A percentile compares a stretch with the other conserved stretches of the same genome.
These are phyloP conservation scores for Colletotrichum trifolii DNA, from an alignment of 2,329 filamentous ascomycete species.

Conservation along the genomic window DNA sequence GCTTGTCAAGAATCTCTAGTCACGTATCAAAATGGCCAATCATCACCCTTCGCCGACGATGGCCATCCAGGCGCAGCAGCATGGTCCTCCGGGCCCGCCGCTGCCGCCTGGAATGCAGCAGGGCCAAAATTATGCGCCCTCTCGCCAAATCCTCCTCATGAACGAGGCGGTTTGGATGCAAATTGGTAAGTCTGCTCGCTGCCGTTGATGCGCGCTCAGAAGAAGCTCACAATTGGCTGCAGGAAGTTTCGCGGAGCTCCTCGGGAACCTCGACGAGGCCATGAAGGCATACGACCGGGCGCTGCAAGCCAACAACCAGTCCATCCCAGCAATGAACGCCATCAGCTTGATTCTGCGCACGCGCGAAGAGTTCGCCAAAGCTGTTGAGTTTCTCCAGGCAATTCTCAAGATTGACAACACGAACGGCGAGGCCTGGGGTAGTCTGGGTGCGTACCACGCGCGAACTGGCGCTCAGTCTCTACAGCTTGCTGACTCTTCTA, in stretches of 20 bases:
- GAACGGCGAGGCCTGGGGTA: constrained; percentile 97
- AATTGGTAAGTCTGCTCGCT: constrained; percentile 74
- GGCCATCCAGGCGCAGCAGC: constrained; percentile 75
- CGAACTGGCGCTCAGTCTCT: not conserved
- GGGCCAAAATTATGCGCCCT: constrained; percentile 68
- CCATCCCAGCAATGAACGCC: constrained; percentile 90
- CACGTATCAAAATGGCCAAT: constrained; percentile 70
- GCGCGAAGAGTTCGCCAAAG: constrained; percentile 92
- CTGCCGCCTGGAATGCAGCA: constrained; percentile 65
- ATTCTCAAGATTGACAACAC: constrained; percentile 89
- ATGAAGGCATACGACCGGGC: constrained; percentile 92
- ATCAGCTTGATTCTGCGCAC: constrained; percentile 92
- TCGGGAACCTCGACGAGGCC: constrained; percentile 89
- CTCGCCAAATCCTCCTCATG: constrained; percentile 79
- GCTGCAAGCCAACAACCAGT: constrained; percentile 87
- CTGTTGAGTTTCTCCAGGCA: constrained; percentile 90
- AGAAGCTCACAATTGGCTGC: constrained; percentile 43
- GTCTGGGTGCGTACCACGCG: constrained; percentile 74
- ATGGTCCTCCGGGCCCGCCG: constrained; percentile 73
- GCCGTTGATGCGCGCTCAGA: not conserved
- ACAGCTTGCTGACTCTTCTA: constrained; percentile 50
- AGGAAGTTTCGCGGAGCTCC: constrained; percentile 88
- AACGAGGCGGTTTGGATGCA: constrained; percentile 94
- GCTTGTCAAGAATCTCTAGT: constrained; percentile 11
- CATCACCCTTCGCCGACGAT: constrained; percentile 85